Evolutionary conservation across 805 yeast genomes (phyloP), one percentile per base, ranked within the genome.

Genomic region (Saccharomyces mikatae): DNA sequence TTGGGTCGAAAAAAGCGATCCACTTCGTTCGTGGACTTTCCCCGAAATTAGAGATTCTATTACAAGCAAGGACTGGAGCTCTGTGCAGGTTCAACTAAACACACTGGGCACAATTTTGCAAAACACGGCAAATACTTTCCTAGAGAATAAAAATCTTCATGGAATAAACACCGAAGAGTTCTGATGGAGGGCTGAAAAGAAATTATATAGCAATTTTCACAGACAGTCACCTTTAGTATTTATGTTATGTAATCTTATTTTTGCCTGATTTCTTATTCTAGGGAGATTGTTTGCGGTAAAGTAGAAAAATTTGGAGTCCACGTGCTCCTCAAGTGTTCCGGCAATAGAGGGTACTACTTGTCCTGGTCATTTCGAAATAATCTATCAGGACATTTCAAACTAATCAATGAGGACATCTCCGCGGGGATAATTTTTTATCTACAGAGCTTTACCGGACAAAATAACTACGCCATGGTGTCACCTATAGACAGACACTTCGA

Each of bases 11-110:
- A 75, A 75, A 10, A 76, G 72, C 57, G 73, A 78, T 47, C 44
- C 44, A n/a, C 24, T 36, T 36, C 44, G 44, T 17, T 79, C 86
- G 78, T 82, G 83, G 69, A 76, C 87, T 2, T 89, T 87, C 65
- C 97, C 97, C 0, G 79, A 80, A 4, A 77, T 90, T 1, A 76
- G 95, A 57, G 96, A 90, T 64, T 83, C 81, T 0, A 65, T 88
- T 11, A 74, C 73, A 47, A 66, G 66, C 1, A 72, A 74, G 0
- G 79, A 83, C 56, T 79, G 80, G 75, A 71, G 62, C 0, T 67
- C 62, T 32, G 90, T 88, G 0, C 87, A 83, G 56, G 58, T 66
- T 2, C 82, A 83, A 58, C 67, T 86, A 8, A 71, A 78, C 46
- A 59, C 64, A 3, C 70, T 82, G 14, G 75, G 80, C 4, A 61